Percentiles rank a stretch among this genome's conserved stretches.
Conservation (phyloP, 805 yeast genomes). For the Saccharomyces kudriavzevii region DNA sequence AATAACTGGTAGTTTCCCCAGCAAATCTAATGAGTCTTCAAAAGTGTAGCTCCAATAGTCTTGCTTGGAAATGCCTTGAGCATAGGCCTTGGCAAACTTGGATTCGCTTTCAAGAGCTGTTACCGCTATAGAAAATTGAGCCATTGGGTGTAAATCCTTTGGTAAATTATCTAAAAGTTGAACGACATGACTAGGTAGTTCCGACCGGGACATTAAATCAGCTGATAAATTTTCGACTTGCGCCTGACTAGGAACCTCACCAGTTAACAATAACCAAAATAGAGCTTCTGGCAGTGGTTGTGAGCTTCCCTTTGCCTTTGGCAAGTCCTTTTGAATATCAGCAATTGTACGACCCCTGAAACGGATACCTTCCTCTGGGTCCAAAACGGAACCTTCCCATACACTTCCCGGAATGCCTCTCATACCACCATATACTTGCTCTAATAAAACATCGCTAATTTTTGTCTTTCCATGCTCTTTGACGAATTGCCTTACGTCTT, state of each 20-base stretch:
- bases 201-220: constrained; percentile 72
- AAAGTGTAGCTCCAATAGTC: constrained; percentile 79
- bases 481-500: constrained; percentile 75
- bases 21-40: constrained; percentile 71
- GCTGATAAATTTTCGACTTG: constrained; percentile 66
- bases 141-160: constrained; percentile 77
- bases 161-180: constrained; percentile 69
- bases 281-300: constrained; percentile 71
- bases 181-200: constrained; percentile 69
- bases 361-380: constrained; percentile 78
- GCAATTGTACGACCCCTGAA: constrained; percentile 82
- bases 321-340: constrained; percentile 63
- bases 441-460: constrained; percentile 66
- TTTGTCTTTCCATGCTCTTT: constrained; percentile 74
- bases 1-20: constrained; percentile 75
- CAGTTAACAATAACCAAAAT: constrained; percentile 76
- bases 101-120: constrained; percentile 78
- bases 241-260: constrained; percentile 67
- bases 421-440: constrained; percentile 88
- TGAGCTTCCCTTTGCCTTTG: constrained; percentile 62
- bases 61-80: constrained; percentile 71
- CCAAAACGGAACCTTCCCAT: constrained; percentile 84
- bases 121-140: constrained; percentile 77
- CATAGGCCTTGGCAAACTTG: constrained; percentile 77
- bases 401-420: constrained; percentile 79